Evolutionary conservation across 805 yeast genomes (phyloP).

Genomic region (Diddensiella caesifluorescens): DNA sequence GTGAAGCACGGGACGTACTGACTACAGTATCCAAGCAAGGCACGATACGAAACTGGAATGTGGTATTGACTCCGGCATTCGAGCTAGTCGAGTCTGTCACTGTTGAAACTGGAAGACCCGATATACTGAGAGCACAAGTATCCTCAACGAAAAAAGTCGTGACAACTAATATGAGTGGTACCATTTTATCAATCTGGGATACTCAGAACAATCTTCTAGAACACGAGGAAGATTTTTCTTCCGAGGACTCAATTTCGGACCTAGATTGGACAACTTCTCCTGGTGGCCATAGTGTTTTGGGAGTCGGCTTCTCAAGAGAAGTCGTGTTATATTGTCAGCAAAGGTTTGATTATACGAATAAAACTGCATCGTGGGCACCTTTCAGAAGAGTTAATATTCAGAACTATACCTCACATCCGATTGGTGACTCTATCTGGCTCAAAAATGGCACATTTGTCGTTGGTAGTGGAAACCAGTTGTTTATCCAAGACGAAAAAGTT

Average conservation of each 20-base stretch:
- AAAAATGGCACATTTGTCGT: constrained; percentile 70
- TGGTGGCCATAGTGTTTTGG: constrained; percentile 62
- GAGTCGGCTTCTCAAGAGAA: constrained; percentile 63
- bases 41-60: constrained; percentile 44
- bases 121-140: constrained; percentile 56
- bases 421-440: constrained; percentile 89
- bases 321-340: constrained; percentile 73
- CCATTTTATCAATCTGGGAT: constrained; percentile 73
- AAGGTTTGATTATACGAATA: constrained; percentile 83
- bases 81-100: constrained; percentile 49
- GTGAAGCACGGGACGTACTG: constrained; percentile 43
- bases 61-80: constrained; percentile 32
- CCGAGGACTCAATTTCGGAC: constrained; percentile 45
- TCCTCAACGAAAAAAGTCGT: constrained; percentile 76
- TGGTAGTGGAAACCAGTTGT: constrained; percentile 87
- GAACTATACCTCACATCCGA: constrained; percentile 66
- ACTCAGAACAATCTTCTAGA: constrained; percentile 61
- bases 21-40: constrained; percentile 56
- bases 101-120: constrained; percentile 51
- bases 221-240: constrained; percentile 42
- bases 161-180: constrained; percentile 52
- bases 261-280: constrained; percentile 82
- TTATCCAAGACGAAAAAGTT: constrained; percentile 66
- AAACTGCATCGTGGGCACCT: constrained; percentile 69
- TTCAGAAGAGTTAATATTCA: constrained; percentile 68